phyloP scores from a whole-genome alignment of 306 rosid species.

The Ochetophila trinervis region DNA sequence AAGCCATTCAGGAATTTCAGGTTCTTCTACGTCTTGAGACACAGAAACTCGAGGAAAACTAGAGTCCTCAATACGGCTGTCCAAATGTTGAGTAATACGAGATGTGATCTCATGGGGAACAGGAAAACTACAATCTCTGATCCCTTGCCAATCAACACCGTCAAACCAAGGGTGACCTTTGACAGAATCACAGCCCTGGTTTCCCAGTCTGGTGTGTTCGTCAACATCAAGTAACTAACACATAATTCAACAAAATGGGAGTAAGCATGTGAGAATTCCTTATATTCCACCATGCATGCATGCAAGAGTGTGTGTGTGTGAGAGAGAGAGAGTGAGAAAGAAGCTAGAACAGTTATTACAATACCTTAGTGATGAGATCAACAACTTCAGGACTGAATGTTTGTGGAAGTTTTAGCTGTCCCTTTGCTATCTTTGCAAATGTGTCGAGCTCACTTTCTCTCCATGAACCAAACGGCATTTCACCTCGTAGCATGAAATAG shows the following conservation, averaged over 20 bases:
- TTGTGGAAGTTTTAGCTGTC: conserved; percentile 67
- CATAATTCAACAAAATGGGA: conserved; percentile 22
- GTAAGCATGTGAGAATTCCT: conserved; percentile 24
- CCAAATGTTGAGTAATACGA: conserved; percentile 64
- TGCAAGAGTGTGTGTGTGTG: neutral
- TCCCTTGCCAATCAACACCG: conserved; percentile 77
- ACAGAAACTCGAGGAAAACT: conserved; percentile 44
- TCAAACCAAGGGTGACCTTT: conserved; percentile 85
- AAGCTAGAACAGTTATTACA: conserved; percentile 12
- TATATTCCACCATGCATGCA: neutral
- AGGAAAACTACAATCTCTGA: conserved; percentile 40
- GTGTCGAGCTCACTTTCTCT: conserved; percentile 88
- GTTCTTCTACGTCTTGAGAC: conserved; percentile 48
- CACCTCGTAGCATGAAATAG: conserved; percentile 78
- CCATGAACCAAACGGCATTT: conserved; percentile 97
- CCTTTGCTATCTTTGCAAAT: conserved; percentile 79
- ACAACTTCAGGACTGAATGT: conserved; percentile 74
- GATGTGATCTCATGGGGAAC: conserved; percentile 69
- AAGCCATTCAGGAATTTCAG: conserved; percentile 74
- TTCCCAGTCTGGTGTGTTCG: conserved; percentile 79
- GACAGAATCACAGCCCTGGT: conserved; percentile 60
- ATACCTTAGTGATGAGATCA: conserved; percentile 90
- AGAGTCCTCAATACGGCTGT: conserved; percentile 51
- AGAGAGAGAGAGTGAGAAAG: too few relatives aligned
- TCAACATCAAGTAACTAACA: conserved; percentile 84